Base-by-base conservation (phyloP, 352 stramenopile genomes). In the Pythium angustatum region DNA sequence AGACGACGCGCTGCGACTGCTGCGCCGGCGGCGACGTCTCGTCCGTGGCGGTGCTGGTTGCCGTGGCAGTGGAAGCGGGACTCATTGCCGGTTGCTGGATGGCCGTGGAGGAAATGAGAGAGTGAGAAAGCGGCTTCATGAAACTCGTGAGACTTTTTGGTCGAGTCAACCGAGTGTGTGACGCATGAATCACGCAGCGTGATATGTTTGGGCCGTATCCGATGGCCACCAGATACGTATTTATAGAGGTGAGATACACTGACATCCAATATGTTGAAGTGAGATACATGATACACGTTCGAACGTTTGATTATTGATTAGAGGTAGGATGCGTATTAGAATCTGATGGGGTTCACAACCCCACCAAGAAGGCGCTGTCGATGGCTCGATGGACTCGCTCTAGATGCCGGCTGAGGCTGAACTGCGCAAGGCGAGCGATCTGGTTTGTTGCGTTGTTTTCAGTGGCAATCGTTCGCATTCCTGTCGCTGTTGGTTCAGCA, bases 321-420 rank as follows among this genome's bases (percentile, higher is more conserved):
- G n/a, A n/a, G n/a, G n/a, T 19, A 43, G 17, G 19, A 47, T 47
- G 26, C 26, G 19, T 24, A 27, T 47, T 47, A 26, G 4, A n/a
- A n/a, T n/a, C n/a, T n/a, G n/a, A n/a, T n/a, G n/a, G n/a, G n/a
- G n/a, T n/a, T n/a, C n/a, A n/a, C n/a, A n/a, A 47, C 24, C 40
- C 40, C 40, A 47, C n/a, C 33, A 47, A 2, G 15, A 63, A 48
- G 1, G 30, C 30, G 4, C 27, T 15, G 30, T 63, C 56, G 22
- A 63, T 63, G 9, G 44, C 56, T 11, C 56, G 41, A 19, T 63
- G 56, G 2, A 63, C 26, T 9, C 43, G 26, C 15, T 63, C 56
- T 21, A 54, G 36, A 30, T 54, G 44, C 3, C 44, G 56, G 41
- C 30, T 3, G 22, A 63, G 45, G 21, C 41, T 55, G 43, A 63